Conservation (phyloP, 495 filamentous ascomycete genomes). For the Neurospora terricola region DNA sequence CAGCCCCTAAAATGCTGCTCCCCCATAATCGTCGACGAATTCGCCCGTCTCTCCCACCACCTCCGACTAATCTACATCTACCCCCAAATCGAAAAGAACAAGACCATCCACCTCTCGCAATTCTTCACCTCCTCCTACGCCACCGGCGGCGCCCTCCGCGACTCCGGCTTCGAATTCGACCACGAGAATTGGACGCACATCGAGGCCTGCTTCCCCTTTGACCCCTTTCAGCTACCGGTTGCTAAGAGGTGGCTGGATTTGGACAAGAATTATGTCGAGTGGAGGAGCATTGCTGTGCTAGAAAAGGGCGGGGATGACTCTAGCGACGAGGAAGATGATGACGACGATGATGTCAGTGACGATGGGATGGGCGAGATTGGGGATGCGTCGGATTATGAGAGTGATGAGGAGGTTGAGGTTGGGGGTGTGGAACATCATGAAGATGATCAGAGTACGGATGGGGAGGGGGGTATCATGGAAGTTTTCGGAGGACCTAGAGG, state of each 20-base stretch:
- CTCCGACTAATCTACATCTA: slow-evolving; percentile 62
- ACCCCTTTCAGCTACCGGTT: slow-evolving; percentile 79
- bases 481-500: not conserved
- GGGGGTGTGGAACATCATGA: slow-evolving; percentile 31
- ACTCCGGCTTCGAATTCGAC: slow-evolving; percentile 50
- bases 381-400: slow-evolving; percentile 37
- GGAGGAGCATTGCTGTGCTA: slow-evolving; percentile 68
- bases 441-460: not conserved
- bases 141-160: slow-evolving; percentile 45
- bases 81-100: slow-evolving; percentile 82
- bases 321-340: slow-evolving; percentile 34
- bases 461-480: not conserved
- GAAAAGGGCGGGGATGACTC: slow-evolving; percentile 37
- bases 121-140: slow-evolving; percentile 39
- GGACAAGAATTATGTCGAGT: slow-evolving; percentile 72
- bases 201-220: slow-evolving; percentile 94
- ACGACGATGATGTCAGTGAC: slow-evolving; percentile 41
- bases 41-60: slow-evolving; percentile 75
- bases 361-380: slow-evolving; percentile 16
- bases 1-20: slow-evolving; percentile 86
- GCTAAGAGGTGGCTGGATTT: slow-evolving; percentile 70
- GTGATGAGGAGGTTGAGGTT: slow-evolving; percentile 40
- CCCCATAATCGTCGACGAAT: slow-evolving; percentile 81
- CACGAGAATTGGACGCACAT: slow-evolving; percentile 66
- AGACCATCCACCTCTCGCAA: slow-evolving; percentile 60